Conservation (phyloP, 805 yeast species). For the Sugiyamaella mastotermitis region DNA sequence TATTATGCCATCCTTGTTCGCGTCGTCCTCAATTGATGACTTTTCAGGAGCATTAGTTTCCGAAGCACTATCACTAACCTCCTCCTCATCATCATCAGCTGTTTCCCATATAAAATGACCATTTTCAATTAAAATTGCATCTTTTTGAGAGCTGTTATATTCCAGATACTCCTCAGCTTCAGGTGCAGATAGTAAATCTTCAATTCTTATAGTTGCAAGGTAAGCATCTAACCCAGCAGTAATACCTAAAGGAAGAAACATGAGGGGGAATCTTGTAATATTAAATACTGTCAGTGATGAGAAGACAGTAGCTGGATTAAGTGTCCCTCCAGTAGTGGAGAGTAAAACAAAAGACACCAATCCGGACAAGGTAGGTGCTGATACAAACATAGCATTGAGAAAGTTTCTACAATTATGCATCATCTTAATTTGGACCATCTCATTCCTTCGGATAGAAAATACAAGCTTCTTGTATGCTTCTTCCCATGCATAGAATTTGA, state of each 20-base stretch:
- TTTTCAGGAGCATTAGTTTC: slow-evolving; percentile 15
- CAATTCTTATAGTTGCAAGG: slow-evolving; percentile 50
- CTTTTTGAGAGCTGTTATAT: slow-evolving; percentile 29
- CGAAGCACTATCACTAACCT: slow-evolving; percentile 8
- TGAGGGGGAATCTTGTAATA: slow-evolving; percentile 50
- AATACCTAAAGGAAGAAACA: slow-evolving; percentile 61
- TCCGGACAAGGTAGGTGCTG: slow-evolving; percentile 67
- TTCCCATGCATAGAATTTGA: slow-evolving; percentile 92
- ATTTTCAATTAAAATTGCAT: slow-evolving; percentile 44
- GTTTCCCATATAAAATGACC: slow-evolving; percentile 67
- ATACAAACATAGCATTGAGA: slow-evolving; percentile 58
- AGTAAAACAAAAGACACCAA: slow-evolving; percentile 49
- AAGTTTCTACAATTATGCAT: slow-evolving; percentile 63
- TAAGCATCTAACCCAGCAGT: slow-evolving; percentile 58
- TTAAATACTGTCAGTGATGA: slow-evolving; percentile 68
- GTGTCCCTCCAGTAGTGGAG: slow-evolving; percentile 38
- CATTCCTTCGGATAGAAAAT: slow-evolving; percentile 49
- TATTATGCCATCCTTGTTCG: too few species aligned
- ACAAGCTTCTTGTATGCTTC: slow-evolving; percentile 60
- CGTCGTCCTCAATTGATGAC: too few species aligned
- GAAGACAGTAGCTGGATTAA: slow-evolving; percentile 58
- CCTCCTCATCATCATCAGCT: slow-evolving; percentile 13
- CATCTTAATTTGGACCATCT: slow-evolving; percentile 53
- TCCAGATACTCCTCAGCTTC: slow-evolving; percentile 32
- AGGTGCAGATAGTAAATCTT: slow-evolving; percentile 42